Evolutionary conservation across 805 yeast genomes (phyloP).

Genomic region (Suhomyces pyralidae): DNA sequence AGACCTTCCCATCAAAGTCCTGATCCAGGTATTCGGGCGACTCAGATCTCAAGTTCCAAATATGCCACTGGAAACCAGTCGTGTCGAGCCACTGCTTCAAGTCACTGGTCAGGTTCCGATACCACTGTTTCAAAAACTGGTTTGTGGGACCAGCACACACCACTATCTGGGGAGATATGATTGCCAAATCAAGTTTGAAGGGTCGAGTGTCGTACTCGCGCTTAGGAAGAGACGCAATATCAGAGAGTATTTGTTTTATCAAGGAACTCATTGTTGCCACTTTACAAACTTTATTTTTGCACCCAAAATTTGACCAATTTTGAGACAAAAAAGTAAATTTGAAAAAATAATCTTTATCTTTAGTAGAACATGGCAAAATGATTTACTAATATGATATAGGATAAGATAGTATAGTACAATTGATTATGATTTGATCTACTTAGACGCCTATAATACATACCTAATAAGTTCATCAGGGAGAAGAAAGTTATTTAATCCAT

Average conservation of each 20-base stretch:
- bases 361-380: too few species aligned
- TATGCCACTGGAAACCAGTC: slow-evolving; percentile 62
- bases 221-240: neutral
- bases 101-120: slow-evolving; percentile 51
- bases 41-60: slow-evolving; percentile 71
- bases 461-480: too few species aligned
- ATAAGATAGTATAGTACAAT: too few species aligned
- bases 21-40: slow-evolving; percentile 36
- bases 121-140: slow-evolving; percentile 38
- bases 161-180: slow-evolving; percentile 44
- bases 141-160: slow-evolving; percentile 77
- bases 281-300: neutral
- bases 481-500: too few species aligned
- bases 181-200: neutral
- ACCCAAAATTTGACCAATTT: neutral
- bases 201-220: neutral
- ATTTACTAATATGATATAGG: too few species aligned
- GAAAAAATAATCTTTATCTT: too few species aligned
- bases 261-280: neutral
- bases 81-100: slow-evolving; percentile 40
- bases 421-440: too few species aligned
- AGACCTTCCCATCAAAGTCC: slow-evolving; percentile 34
- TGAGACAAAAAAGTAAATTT: too few species aligned
- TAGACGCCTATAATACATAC: too few species aligned
- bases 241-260: neutral